A percentile compares a stretch with the other conserved stretches of the same genome.
These are phyloP conservation scores for Houttuynia cordata DNA, from an alignment of 164 flowering plant species.

Conservation along the genomic window DNA sequence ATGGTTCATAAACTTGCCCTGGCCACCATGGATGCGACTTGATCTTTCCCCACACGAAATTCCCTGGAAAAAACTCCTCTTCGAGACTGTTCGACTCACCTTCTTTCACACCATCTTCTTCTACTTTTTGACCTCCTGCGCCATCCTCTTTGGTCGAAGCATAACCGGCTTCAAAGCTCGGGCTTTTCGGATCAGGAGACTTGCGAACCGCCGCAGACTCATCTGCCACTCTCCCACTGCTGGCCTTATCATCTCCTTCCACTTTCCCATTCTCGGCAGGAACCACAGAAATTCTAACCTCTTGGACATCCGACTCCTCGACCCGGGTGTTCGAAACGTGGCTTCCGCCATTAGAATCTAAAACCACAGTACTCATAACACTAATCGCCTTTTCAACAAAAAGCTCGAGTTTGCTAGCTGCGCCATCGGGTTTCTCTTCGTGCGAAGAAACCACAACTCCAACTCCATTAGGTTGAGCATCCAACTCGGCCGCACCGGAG, in stretches of 20 bases:
- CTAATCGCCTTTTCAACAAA: not conserved
- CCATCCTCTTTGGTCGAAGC: not conserved
- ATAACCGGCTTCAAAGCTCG: not conserved
- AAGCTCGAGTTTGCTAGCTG: not conserved
- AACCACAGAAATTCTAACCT: not conserved
- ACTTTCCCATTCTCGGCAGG: not conserved
- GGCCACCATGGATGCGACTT: slow-evolving; percentile 88
- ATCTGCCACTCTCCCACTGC: not conserved
- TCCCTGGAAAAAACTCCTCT: slow-evolving; percentile 44
- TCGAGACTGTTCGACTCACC: slow-evolving; percentile 14
- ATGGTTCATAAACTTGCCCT: slow-evolving; percentile 51
- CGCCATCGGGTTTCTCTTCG: too few species aligned
- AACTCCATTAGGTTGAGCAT: not conserved
- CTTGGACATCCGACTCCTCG: not conserved
- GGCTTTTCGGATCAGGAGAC: not conserved
- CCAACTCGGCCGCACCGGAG: not conserved
- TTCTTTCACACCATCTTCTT: slow-evolving; percentile 1
- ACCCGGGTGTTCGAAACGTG: not conserved
- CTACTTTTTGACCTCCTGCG: slow-evolving; percentile 5
- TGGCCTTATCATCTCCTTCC: not conserved
- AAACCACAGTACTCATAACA: not conserved
- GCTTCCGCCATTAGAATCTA: not conserved
- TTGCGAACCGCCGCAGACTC: too few species aligned
- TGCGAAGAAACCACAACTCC: not conserved
- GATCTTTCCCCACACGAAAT: slow-evolving; percentile 80